Conservation (phyloP, 345 rosid species). For the Salix caprea region DNA sequence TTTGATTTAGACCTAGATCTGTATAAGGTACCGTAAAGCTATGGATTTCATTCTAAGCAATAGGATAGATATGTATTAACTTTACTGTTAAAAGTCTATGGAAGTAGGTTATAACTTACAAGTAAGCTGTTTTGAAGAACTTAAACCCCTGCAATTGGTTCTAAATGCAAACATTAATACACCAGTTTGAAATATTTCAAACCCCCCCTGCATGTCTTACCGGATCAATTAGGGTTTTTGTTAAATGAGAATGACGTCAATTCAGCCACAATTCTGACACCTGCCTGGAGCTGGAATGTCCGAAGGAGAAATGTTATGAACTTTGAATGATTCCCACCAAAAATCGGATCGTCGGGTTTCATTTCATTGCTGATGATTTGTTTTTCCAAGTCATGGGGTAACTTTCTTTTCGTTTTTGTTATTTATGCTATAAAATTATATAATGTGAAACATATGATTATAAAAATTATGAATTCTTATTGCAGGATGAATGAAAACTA, state of each 20-base stretch:
- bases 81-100: conserved; percentile 20
- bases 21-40: no score
- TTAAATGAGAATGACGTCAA: neutral
- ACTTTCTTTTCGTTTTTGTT: no score
- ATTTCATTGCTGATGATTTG: neutral
- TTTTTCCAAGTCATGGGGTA: neutral
- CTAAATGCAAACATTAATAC: neutral
- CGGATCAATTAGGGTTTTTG: neutral
- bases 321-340: no score
- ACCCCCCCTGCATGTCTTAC: neutral
- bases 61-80: no score
- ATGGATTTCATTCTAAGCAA: no score
- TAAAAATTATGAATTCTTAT: neutral
- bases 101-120: neutral
- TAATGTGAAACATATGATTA: neutral
- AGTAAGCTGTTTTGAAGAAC: neutral
- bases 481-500: conserved; percentile 5
- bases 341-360: neutral
- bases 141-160: neutral
- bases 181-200: neutral
- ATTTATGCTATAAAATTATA: neutral
- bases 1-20: conserved; percentile 54
- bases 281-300: no score
- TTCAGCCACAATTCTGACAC: neutral
- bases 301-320: no score